Evolutionary conservation across 83 land plant species (phyloP).

Genomic region (Picea abies): DNA sequence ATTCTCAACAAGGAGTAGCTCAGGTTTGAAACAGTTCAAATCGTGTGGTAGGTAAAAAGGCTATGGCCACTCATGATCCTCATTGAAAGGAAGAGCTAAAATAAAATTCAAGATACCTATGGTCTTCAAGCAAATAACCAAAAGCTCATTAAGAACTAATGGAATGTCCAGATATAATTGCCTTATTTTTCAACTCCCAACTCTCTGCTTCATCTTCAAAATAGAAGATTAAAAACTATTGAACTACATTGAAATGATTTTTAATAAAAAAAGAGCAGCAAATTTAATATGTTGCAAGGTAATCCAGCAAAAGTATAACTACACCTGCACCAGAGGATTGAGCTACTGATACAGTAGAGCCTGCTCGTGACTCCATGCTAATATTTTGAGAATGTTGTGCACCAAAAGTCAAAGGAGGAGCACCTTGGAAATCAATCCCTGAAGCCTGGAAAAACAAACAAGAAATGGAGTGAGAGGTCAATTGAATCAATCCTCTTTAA

Average conservation of each 20-base stretch:
- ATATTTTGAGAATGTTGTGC: background rate
- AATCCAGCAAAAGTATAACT: background rate
- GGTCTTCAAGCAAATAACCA: background rate
- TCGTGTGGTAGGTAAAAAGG: background rate
- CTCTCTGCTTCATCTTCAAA: background rate
- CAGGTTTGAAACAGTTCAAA: background rate
- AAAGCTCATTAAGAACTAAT: background rate
- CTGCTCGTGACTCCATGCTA: background rate
- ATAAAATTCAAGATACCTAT: background rate
- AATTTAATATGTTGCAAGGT: background rate
- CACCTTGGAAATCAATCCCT: constrained; percentile 30
- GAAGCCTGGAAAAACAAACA: constrained; percentile 34
- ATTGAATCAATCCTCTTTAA: background rate
- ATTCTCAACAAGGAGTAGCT: background rate
- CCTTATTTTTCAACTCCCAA: background rate
- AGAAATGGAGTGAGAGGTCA: background rate
- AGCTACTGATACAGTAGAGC: background rate
- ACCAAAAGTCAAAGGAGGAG: constrained; percentile 22
- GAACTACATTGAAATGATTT: too few species aligned
- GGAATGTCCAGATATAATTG: background rate
- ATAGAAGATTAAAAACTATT: background rate
- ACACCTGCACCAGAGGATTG: constrained; percentile 2
- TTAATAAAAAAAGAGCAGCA: background rate
- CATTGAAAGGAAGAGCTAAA: background rate
- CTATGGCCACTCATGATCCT: background rate